Conservation (phyloP, 73 alveolate species). For the Tetrahymena thermophila region DNA sequence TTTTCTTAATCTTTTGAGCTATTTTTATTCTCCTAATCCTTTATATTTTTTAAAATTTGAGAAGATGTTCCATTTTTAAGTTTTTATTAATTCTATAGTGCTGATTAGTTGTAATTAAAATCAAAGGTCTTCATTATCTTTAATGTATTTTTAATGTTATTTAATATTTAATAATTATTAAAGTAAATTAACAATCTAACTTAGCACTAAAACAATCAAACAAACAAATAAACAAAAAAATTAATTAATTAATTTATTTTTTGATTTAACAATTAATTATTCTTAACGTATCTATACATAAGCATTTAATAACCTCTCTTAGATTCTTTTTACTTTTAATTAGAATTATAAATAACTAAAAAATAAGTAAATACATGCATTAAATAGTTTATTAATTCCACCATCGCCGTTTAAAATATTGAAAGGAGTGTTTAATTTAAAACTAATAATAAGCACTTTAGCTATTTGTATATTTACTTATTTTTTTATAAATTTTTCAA, state of each 20-base stretch:
- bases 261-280: neutral
- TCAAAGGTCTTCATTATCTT: neutral
- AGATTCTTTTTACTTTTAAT: neutral
- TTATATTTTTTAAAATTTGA: neutral
- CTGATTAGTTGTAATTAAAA: neutral
- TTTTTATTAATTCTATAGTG: neutral
- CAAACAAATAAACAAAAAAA: no score
- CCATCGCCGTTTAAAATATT: neutral
- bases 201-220: neutral
- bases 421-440: neutral
- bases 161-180: no score
- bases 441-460: no score
- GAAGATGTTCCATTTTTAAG: neutral
- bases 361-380: no score
- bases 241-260: neutral
- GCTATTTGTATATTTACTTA: no score
- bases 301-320: neutral
- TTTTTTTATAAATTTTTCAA: no score
- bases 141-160: no score
- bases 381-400: no score
- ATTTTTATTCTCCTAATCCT: neutral
- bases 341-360: neutral
- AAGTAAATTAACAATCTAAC: neutral
- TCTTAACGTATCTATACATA: neutral
- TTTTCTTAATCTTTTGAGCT: neutral